These are phyloP conservation scores for Chondrus crispus DNA, from an alignment of 23 red algal genomes.

Conservation along the genomic window DNA sequence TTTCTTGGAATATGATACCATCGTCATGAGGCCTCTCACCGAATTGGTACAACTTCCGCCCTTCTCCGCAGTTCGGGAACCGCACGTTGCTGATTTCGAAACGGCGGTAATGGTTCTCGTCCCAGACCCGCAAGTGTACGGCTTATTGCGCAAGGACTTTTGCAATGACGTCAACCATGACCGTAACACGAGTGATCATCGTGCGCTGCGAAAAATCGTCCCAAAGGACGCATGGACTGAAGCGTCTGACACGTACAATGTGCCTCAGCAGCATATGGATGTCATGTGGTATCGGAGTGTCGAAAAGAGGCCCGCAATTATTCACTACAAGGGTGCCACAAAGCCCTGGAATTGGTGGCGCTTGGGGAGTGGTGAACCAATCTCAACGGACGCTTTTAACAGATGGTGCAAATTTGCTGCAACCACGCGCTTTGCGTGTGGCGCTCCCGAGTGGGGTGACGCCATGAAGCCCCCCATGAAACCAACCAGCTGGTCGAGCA, in stretches of 20 bases:
- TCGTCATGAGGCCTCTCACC: conserved; percentile 8
- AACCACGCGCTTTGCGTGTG: conserved; percentile 14
- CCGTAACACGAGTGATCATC: neutral
- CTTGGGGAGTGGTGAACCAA: neutral
- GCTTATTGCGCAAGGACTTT: conserved; percentile 17
- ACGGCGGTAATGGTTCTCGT: conserved; percentile 38
- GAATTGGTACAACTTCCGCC: conserved; percentile 18
- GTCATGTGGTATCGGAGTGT: conserved; percentile 32
- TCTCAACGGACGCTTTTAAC: conserved; percentile 28
- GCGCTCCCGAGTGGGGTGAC: neutral
- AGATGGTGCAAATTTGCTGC: conserved; percentile 22
- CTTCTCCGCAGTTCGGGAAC: conserved; percentile 23
- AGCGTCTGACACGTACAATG: conserved; percentile 34
- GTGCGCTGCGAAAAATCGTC: conserved; percentile 25
- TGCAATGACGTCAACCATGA: neutral
- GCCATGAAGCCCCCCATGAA: conserved; percentile 24
- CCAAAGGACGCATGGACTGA: conserved; percentile 42
- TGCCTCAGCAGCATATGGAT: conserved; percentile 49
- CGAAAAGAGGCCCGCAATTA: neutral
- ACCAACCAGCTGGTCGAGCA: conserved; percentile 36
- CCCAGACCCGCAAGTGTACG: conserved; percentile 27
- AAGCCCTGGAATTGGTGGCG: conserved; percentile 59
- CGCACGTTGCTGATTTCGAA: conserved; percentile 1
- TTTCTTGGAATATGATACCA: conserved; percentile 48
- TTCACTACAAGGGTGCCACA: conserved; percentile 35